These are phyloP conservation scores for Conticribra guillardii DNA, from an alignment of 108 stramenopile species.

Conservation along the genomic window DNA sequence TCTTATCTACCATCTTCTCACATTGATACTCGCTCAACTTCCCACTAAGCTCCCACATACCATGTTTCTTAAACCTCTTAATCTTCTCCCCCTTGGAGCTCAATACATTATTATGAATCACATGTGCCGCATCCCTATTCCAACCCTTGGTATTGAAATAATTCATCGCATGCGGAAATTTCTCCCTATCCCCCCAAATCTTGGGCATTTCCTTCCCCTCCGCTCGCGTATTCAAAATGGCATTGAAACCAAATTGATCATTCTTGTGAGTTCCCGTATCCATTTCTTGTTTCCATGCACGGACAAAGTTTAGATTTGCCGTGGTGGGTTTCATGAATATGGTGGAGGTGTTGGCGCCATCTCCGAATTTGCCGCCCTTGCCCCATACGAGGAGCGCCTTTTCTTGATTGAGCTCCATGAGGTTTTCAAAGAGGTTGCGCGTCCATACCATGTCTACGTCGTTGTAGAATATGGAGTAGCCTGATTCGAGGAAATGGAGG, in stretches of 20 bases:
- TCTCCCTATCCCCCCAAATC: background rate
- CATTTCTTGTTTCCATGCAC: background rate
- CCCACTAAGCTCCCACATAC: background rate
- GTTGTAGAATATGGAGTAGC: background rate
- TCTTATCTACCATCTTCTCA: background rate
- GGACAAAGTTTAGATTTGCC: background rate
- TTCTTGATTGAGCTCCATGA: background rate
- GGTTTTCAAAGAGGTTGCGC: background rate
- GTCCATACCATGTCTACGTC: background rate
- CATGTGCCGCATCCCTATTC: background rate
- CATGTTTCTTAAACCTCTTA: background rate
- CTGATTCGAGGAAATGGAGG: background rate
- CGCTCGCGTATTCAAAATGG: background rate
- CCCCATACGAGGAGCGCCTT: background rate
- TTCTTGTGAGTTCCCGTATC: background rate
- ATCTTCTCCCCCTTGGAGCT: background rate
- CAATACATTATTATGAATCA: background rate
- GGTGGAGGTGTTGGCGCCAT: background rate
- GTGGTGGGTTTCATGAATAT: background rate
- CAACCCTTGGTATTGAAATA: background rate
- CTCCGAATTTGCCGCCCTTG: background rate
- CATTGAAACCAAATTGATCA: background rate
- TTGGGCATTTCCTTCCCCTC: background rate
- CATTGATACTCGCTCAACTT: background rate
- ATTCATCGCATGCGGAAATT: background rate